Evolutionary conservation across 345 rosid genomes (phyloP), one percentile per base, ranked within the genome.

Genomic region (Euphorbia lathyris): DNA sequence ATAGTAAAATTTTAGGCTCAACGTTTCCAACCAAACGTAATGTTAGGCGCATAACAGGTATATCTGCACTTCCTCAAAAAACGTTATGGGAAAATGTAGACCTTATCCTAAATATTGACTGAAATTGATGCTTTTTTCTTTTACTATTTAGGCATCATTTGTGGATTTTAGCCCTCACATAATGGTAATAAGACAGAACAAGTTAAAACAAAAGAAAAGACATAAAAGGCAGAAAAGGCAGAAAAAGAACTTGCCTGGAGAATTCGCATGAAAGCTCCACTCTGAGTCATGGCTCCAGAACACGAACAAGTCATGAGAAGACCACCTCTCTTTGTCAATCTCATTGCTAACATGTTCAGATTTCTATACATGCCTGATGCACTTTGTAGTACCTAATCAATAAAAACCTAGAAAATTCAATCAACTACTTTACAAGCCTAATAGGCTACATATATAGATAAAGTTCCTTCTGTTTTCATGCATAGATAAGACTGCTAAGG

Each of bases 251-350:
- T 80, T 80, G 78, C 94, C 90, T 93, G 88, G 42, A 88, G 96
- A 73, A 83, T 74, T 12, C 80, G 84, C 78, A 88, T 58, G 85
- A 91, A 84, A 69, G 55, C 81, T 22, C 98, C 92, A 43, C 98
- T 93, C 75, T 86, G 93, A 12, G 98, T 90, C 90, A 90, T 86
- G 5, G 97, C 96, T 74, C 98, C 97, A 3, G 97, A 94, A 80
- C 96, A 91, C 16, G 97, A 91, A 57, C 96, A 94, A 23, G 96
- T 91, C 96, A 94, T 91, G 72, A 90, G 84, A 74, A 94, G 87
- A 61, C 98, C 95, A 3, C 93, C 97, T 73, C 76, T 85, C 77
- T 76, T 86, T 4, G 91, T 87, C 73, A 94, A 64, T 76, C 82
- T 81, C 96, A 91, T 86, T 9, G 97, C 96, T 67, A 91, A 66